phyloP scores from a whole-genome alignment of 208 protist genomes.

The Wallacemonas sp. region DNA sequence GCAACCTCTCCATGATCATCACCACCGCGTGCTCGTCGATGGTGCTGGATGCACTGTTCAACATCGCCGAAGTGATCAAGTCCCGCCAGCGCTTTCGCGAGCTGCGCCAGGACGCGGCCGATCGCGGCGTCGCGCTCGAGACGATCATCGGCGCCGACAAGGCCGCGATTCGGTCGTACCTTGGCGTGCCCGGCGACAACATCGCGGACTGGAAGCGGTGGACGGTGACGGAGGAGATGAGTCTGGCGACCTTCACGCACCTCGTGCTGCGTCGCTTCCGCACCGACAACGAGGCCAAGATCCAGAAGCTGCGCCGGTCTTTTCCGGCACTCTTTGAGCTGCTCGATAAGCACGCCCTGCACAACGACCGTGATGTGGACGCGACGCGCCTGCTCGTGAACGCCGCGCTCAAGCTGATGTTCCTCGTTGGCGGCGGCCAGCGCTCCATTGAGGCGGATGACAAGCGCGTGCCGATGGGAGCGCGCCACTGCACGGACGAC shows the following conservation, averaged over 20 bases:
- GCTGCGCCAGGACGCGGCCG: slow-evolving; percentile 19
- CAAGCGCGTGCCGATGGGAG: slow-evolving; percentile 21
- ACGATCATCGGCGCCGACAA: slow-evolving; percentile 19
- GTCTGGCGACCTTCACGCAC: slow-evolving; percentile 29
- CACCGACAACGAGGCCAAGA: slow-evolving; percentile 31
- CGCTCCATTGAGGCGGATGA: slow-evolving; percentile 67
- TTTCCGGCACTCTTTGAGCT: slow-evolving; percentile 30
- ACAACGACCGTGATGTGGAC: slow-evolving; percentile 32
- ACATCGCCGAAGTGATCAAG: slow-evolving; percentile 43
- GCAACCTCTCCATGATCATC: slow-evolving; percentile 39
- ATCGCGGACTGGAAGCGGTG: slow-evolving; percentile 39
- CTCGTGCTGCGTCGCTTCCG: slow-evolving; percentile 31
- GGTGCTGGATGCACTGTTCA: slow-evolving; percentile 42
- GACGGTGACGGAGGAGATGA: slow-evolving; percentile 42
- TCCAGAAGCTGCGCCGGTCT: slow-evolving; percentile 29
- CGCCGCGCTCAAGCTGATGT: slow-evolving; percentile 58
- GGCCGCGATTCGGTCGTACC: slow-evolving; percentile 21
- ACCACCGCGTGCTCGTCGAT: slow-evolving; percentile 53
- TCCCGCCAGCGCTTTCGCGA: slow-evolving; percentile 28
- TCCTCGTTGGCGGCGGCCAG: slow-evolving; percentile 53
- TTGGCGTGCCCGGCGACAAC: slow-evolving; percentile 24
- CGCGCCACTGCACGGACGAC: slow-evolving; percentile 41
- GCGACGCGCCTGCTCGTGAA: slow-evolving; percentile 27
- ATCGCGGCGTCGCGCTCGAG: slow-evolving; percentile 27
- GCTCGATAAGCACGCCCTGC: slow-evolving; percentile 25